Evolutionary conservation across 345 rosid species (phyloP), one percentile per base, ranked within the genome.

Genomic region (Geranium brycei): DNA sequence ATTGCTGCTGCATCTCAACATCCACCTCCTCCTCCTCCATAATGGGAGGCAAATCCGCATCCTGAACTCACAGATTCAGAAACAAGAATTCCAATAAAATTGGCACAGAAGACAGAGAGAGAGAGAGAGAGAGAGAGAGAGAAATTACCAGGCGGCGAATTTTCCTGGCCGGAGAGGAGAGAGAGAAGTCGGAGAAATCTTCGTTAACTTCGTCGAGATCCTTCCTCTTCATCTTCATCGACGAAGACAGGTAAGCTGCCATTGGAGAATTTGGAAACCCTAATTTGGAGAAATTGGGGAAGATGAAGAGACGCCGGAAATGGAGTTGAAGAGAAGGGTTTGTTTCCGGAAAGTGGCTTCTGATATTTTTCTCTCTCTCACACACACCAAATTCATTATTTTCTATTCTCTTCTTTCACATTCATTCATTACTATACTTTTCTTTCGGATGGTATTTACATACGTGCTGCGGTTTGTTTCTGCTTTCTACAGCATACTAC

Each of bases 111-210:
- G 1, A 5, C 13, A 1, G 51, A 31, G 1, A 11, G 16, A 15
- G 4, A 28, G 17, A 16, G 7, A 41, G 12, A 8, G 58, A 60
- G 28, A 58, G 62, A 35, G 41, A 58, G 38, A n/a, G 19, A 4
- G 4, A 5, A 18, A 16, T 4, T 71, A 89, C 96, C 85, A 88
- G 76, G 17, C 95, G 91, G 59, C 93, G 91, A 71, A 86, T 86
- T 73, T 88, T 91, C 17, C 76, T 71, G 41, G 91, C 88, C 6
- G 92, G 97, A 60, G 95, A 80, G 56, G 91, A 84, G 18, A 87
- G 81, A 12, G 91, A 83, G 75, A 90, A 90, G 69, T 90, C 89
- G 40, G 87, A 81, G 80, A 87, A 87, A 0, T 91, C 95, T 15
- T 91, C 85, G 72, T 76, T 79, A 12, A 84, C 82, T 41, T 76